Conservation (phyloP, 257 asterid genomes). For the Cruciata laevipes region DNA sequence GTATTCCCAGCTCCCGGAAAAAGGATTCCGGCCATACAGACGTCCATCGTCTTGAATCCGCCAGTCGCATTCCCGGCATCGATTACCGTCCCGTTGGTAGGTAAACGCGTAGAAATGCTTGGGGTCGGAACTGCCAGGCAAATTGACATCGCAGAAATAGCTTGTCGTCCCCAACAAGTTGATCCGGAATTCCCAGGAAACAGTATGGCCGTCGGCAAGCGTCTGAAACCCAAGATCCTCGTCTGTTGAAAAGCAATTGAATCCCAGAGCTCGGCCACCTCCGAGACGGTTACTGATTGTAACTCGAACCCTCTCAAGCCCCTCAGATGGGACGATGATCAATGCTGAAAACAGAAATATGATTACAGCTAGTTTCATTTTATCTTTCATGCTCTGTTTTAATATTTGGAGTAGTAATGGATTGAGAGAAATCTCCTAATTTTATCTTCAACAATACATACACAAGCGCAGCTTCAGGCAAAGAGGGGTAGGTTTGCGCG, state of each 20-base stretch:
- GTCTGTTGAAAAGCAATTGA: constrained; percentile 4
- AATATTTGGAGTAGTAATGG: no score
- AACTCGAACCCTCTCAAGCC: constrained; percentile 6
- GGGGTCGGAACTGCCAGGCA: background rate
- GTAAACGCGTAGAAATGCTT: constrained; percentile 9
- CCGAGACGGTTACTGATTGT: constrained; percentile 7
- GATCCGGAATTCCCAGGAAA: constrained; percentile 1
- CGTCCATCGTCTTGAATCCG: constrained; percentile 3
- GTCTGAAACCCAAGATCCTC: constrained; percentile 5
- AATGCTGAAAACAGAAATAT: background rate
- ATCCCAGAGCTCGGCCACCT: background rate
- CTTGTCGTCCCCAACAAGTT: background rate
- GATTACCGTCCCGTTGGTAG: background rate
- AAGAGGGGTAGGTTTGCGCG: no score
- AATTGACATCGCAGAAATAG: constrained; percentile 9
- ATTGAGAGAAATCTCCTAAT: no score
- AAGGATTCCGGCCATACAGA: constrained; percentile 1
- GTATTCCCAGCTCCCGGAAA: background rate
- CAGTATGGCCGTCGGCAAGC: background rate
- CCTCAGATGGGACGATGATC: background rate
- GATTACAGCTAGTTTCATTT: background rate
- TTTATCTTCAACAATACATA: no score
- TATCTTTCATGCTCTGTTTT: background rate
- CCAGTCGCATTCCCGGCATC: constrained; percentile 13
- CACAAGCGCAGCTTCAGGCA: no score